Conservation (phyloP, 768 basidiomycete genomes). For the Pisolithus sp. region DNA sequence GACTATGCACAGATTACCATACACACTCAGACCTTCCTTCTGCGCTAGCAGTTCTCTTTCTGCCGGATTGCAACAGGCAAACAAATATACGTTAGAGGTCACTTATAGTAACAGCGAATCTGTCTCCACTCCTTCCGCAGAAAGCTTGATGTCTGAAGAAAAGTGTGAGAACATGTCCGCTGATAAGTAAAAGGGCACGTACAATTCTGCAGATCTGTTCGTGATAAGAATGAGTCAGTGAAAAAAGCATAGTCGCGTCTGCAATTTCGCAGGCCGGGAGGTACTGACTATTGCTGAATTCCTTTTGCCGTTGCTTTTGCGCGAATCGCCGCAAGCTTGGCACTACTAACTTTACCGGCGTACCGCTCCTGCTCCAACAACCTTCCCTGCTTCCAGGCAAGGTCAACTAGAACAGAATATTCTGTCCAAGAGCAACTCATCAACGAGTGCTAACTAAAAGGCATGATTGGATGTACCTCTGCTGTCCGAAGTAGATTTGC, state of each 20-base stretch:
- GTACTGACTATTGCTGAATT: slow-evolving; percentile 75
- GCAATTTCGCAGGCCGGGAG: background rate
- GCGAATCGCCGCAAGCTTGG: slow-evolving; percentile 69
- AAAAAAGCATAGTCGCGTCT: slow-evolving; percentile 1
- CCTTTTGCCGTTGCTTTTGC: slow-evolving; percentile 71
- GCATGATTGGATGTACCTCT: slow-evolving; percentile 39
- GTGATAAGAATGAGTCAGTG: background rate
- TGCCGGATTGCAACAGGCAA: background rate
- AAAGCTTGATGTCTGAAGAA: slow-evolving; percentile 69
- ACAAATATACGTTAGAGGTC: background rate
- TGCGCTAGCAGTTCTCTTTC: no score
- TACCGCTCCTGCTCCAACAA: slow-evolving; percentile 65
- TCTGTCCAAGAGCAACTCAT: slow-evolving; percentile 44
- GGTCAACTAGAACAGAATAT: slow-evolving; percentile 54
- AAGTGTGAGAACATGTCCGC: slow-evolving; percentile 8
- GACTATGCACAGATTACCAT: no score
- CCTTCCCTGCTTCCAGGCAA: slow-evolving; percentile 53
- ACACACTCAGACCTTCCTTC: no score
- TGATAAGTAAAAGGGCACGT: slow-evolving; percentile 11
- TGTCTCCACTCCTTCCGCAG: slow-evolving; percentile 71
- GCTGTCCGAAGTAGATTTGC: slow-evolving; percentile 57
- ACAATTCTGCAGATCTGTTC: slow-evolving; percentile 51
- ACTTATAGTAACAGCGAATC: slow-evolving; percentile 56
- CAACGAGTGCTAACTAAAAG: background rate
- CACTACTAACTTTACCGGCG: slow-evolving; percentile 70